phyloP scores from a whole-genome alignment of 345 rosid genomes.

The Camelina sativa region DNA sequence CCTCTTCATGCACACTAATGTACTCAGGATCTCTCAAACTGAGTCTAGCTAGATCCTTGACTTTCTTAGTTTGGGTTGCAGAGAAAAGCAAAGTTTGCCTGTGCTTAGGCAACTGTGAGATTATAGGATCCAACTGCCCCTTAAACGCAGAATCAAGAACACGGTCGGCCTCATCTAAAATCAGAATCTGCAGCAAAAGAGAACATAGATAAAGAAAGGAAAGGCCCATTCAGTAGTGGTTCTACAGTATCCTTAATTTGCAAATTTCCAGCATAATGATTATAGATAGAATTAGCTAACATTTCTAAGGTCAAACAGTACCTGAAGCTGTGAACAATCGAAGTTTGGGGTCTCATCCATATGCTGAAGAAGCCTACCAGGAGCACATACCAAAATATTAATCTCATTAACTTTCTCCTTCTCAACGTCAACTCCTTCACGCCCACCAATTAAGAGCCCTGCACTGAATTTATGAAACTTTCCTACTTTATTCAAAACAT shows the following conservation, averaged over 20 bases:
- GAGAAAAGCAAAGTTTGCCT: conserved; percentile 95
- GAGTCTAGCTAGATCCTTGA: conserved; percentile 96
- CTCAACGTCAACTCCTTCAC: conserved; percentile 78
- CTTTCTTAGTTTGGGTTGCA: conserved; percentile 93
- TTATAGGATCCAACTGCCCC: conserved; percentile 80
- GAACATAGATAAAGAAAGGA: not conserved
- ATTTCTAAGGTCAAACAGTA: conserved; percentile 34
- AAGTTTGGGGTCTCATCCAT: conserved; percentile 97
- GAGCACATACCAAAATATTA: conserved; percentile 89
- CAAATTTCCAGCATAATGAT: not conserved
- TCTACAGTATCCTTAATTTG: conserved; percentile 10
- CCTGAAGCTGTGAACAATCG: conserved; percentile 94
- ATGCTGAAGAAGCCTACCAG: conserved; percentile 96
- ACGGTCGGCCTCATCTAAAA: conserved; percentile 98
- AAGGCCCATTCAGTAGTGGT: not conserved
- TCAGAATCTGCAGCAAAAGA: conserved; percentile 64
- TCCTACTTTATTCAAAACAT: conserved; percentile 74
- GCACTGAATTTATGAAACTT: conserved; percentile 81
- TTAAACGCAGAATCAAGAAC: conserved; percentile 92
- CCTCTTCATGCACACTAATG: conserved; percentile 84
- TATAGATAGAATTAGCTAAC: not conserved
- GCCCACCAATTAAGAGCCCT: conserved; percentile 91
- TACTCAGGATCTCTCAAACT: conserved; percentile 97
- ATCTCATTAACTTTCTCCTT: conserved; percentile 80
- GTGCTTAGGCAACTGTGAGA: conserved; percentile 80